Base-by-base conservation (phyloP, 345 rosid species). In the Schrenkiella parvula region DNA sequence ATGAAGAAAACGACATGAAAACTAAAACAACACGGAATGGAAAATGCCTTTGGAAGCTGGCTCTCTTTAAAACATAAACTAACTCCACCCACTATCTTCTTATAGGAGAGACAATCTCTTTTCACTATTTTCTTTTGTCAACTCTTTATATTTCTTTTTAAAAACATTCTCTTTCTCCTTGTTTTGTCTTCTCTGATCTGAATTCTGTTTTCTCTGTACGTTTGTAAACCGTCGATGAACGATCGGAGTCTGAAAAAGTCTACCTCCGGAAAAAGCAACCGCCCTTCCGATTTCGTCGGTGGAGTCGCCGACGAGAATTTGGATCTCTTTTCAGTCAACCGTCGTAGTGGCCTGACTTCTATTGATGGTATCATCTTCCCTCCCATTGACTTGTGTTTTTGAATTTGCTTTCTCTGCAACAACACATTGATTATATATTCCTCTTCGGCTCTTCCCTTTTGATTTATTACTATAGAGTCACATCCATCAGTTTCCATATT, bases 321-420 rank as follows among this genome's bases (percentile, higher is more conserved):
- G 23, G 73, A 60, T 52, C 74, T 60, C 32, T 67, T 67, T 56
- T 67, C 78, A 48, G 56, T 68, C 74, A 75, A 75, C 64, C 79
- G 79, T 34, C 79, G 79, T 34, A 37, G 4, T 50, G 60, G 25
- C 59, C 15, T 35, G 0, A 61, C 73, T 43, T 75, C 79, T 53
- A 34, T 75, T 0, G 64, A 75, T 61, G 69, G 79, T 68, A 65
- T 15, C 10, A 46, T 25, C 42, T 26, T 56, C 39, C 13, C 35
- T 37, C 28, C 78, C 78, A 65, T 65, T 73, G 72, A 64, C 72
- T 73, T 72, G 28, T 61, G 29, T 52, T 63, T 42, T 0, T 7
- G n/a, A 15, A 17, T 32, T 17, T 59, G 14, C 28, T 35, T 70
- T 47, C n/a, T n/a, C 35, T 25, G 32, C 60, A 37, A 17, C 57